Evolutionary conservation across 768 basidiomycete genomes (phyloP).

Genomic region (Lanmaoa rubissima): DNA sequence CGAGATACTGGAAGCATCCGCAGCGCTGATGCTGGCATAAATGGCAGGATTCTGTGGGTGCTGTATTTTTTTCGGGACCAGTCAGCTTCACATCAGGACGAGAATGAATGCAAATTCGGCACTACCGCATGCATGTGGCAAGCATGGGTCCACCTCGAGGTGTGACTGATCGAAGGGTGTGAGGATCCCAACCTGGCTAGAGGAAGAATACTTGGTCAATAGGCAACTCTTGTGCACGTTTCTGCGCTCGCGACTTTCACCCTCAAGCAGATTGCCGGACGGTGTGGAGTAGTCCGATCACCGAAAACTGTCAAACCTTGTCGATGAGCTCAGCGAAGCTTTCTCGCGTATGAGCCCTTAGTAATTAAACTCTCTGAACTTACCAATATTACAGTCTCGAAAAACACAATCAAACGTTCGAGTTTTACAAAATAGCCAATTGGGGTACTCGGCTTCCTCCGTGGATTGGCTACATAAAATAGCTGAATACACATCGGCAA

Average conservation of each 20-base stretch:
- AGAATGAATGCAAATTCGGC: constrained; percentile 34
- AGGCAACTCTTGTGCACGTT: constrained; percentile 25
- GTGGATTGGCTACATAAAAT: constrained; percentile 9
- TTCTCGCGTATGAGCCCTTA: constrained; percentile 6
- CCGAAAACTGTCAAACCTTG: constrained; percentile 28
- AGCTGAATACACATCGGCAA: constrained; percentile 8
- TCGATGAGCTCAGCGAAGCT: constrained; percentile 31
- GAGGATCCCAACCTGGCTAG: constrained; percentile 30
- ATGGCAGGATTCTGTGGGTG: constrained; percentile 25
- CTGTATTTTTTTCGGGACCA: constrained; percentile 16
- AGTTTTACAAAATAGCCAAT: constrained; percentile 5
- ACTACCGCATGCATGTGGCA: constrained; percentile 30
- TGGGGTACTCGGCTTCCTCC: constrained; percentile 6
- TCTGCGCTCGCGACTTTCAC: constrained; percentile 6
- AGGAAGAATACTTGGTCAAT: constrained; percentile 9
- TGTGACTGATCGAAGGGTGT: constrained; percentile 32
- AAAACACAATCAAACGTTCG: constrained; percentile 10
- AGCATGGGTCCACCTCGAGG: constrained; percentile 36
- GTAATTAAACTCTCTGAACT: constrained; percentile 26
- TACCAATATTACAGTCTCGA: constrained; percentile 9
- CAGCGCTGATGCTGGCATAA: constrained; percentile 21
- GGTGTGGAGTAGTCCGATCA: constrained; percentile 27
- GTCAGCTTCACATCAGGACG: constrained; percentile 23
- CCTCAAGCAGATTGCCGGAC: constrained; percentile 24
- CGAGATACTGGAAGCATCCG: constrained; percentile 16